Evolutionary conservation across 805 yeast species (phyloP).

Genomic region (Metschnikowia matae): DNA sequence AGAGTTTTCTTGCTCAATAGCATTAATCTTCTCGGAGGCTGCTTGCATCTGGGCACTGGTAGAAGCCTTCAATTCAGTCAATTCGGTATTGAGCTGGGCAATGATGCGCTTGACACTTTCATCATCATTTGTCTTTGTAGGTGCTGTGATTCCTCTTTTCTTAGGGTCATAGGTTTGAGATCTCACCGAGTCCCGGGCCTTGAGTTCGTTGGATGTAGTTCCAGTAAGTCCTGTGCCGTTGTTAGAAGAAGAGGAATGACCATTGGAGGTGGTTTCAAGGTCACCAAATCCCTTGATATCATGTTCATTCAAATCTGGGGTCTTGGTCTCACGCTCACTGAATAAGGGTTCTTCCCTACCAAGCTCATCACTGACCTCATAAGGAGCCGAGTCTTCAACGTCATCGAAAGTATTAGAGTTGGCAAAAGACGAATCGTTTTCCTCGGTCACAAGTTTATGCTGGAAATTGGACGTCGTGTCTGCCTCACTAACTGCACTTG

Average conservation of each 20-base stretch:
- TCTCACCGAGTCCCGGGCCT: not conserved
- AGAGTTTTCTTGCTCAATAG: conserved; percentile 40
- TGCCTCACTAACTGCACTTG: conserved; percentile 18
- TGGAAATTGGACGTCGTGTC: not conserved
- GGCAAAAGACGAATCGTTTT: not conserved
- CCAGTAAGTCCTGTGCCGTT: not conserved
- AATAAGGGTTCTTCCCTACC: not conserved
- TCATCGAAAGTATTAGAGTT: not conserved
- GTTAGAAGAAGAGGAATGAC: not conserved
- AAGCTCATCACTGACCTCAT: not conserved
- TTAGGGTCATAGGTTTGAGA: conserved; percentile 1
- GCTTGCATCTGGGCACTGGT: conserved; percentile 48
- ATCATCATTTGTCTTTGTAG: not conserved
- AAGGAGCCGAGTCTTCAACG: not conserved
- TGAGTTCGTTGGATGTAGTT: not conserved
- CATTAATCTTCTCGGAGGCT: conserved; percentile 52
- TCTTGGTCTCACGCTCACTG: not conserved
- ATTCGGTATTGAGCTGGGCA: conserved; percentile 30
- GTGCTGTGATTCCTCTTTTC: not conserved
- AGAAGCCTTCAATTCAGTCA: conserved; percentile 27
- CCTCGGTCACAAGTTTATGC: not conserved
- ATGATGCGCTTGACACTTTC: conserved; percentile 31
- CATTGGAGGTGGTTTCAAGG: not conserved
- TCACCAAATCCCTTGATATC: not conserved
- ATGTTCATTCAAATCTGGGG: not conserved